A percentile compares a stretch with the other conserved stretches of the same genome.
phyloP scores from a whole-genome alignment of 2,329 filamentous ascomycete genomes.

The Sordariomycetes sp. region DNA sequence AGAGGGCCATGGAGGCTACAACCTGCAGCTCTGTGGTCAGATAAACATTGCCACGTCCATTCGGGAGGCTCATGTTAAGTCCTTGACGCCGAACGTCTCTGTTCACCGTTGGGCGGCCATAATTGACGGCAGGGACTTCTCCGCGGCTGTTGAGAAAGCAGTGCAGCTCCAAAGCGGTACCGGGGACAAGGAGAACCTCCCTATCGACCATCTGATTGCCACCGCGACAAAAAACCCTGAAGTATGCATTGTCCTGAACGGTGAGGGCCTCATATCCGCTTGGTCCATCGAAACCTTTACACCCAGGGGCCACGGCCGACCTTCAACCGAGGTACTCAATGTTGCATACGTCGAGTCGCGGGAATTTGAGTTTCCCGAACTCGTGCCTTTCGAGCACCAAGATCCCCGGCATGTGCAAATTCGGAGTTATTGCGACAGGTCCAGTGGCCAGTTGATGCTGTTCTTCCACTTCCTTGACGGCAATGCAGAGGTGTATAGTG shows the following conservation, averaged over 20 bases:
- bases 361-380: conserved; percentile 35
- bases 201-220: conserved; percentile 74
- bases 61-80: conserved; percentile 23
- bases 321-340: conserved; percentile 64
- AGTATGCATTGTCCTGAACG: conserved; percentile 76
- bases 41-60: conserved; percentile 69
- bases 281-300: conserved; percentile 88
- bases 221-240: conserved; percentile 80
- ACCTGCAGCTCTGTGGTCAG: conserved; percentile 68
- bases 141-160: conserved; percentile 63
- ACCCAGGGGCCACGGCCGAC: conserved; percentile 47
- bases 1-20: conserved; percentile 59
- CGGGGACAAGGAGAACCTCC: conserved; percentile 53
- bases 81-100: conserved; percentile 20
- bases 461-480: conserved; percentile 81
- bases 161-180: conserved; percentile 47
- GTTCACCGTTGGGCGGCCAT: conserved; percentile 60
- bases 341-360: conserved; percentile 64
- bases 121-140: conserved; percentile 72
- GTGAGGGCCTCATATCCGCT: conserved; percentile 75
- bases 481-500: conserved; percentile 70
- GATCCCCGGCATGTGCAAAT: conserved; percentile 42
- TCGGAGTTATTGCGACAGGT: conserved; percentile 58
- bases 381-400: neutral
- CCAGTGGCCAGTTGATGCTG: conserved; percentile 56